Conservation (phyloP, 2,329 filamentous ascomycete genomes). For the Sporothrix protearum region DNA sequence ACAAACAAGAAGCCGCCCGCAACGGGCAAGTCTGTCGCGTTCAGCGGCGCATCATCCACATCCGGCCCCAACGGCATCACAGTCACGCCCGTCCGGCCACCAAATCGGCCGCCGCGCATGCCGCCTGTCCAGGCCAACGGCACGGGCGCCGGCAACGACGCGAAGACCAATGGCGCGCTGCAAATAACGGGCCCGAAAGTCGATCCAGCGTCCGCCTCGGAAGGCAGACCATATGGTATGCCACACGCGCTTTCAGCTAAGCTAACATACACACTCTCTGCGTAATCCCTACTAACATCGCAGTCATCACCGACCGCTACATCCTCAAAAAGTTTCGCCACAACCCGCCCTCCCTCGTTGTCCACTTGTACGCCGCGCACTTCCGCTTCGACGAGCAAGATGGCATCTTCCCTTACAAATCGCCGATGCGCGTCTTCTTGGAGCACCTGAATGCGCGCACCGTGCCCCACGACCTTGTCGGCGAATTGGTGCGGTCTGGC, state of each 20-base stretch:
- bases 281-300: not conserved
- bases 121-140: constrained; percentile 3
- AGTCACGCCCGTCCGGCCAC: constrained; percentile 45
- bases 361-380: constrained; percentile 80
- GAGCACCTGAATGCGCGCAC: constrained; percentile 74
- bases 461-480: constrained; percentile 83
- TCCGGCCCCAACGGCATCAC: constrained; percentile 44
- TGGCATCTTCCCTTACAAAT: constrained; percentile 86
- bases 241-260: not conserved
- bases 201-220: constrained; percentile 41
- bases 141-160: not conserved
- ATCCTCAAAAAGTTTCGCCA: constrained; percentile 74
- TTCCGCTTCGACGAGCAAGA: constrained; percentile 94
- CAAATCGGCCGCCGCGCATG: constrained; percentile 54
- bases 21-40: constrained; percentile 48
- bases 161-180: not conserved
- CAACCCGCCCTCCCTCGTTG: constrained; percentile 71
- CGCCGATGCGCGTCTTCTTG: constrained; percentile 78
- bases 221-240: constrained; percentile 54
- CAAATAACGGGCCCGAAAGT: constrained; percentile 33
- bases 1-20: constrained; percentile 52
- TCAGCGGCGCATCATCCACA: constrained; percentile 34
- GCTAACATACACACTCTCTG: no score
- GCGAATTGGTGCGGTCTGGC: constrained; percentile 66
- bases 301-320: constrained; percentile 70